phyloP scores from a whole-genome alignment of 306 rosid species.

The Begonia fuchsioides region DNA sequence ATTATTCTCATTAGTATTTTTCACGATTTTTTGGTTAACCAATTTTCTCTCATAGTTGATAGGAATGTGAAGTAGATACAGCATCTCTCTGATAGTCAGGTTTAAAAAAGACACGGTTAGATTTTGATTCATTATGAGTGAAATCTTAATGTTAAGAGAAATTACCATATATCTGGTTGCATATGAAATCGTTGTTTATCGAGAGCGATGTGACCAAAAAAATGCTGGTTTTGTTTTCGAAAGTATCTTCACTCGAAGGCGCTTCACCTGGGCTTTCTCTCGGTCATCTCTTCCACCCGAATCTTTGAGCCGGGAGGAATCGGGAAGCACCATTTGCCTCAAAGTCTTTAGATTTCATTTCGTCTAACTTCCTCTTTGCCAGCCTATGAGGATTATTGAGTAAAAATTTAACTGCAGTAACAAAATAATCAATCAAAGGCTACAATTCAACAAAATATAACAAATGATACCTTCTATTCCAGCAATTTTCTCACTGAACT shows the following conservation, averaged over 20 bases:
- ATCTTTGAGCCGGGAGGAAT: too few relatives aligned
- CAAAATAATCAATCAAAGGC: constrained; percentile 22
- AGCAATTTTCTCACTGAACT: constrained; percentile 40
- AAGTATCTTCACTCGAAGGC: too few relatives aligned
- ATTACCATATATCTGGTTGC: constrained; percentile 61
- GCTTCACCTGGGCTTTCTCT: too few relatives aligned
- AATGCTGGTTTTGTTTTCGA: constrained; percentile 38
- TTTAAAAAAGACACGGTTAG: too few relatives aligned
- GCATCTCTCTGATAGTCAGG: constrained; percentile 29
- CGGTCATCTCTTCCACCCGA: too few relatives aligned
- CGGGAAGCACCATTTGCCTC: constrained; percentile 19
- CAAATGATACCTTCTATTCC: constrained; percentile 26
- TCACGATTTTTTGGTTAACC: too few relatives aligned
- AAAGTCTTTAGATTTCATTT: constrained; percentile 13
- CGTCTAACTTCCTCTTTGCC: constrained; percentile 10
- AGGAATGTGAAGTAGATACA: constrained; percentile 40
- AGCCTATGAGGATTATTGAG: constrained; percentile 37
- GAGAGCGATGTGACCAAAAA: constrained; percentile 48
- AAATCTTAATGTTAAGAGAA: not conserved
- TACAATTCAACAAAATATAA: constrained; percentile 1
- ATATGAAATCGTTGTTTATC: constrained; percentile 37
- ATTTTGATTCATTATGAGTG: too few relatives aligned
- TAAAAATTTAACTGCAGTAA: constrained; percentile 56
- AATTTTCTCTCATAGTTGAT: too few relatives aligned
- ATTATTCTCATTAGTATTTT: too few relatives aligned